phyloP scores from a whole-genome alignment of 495 filamentous ascomycete species.

The Hypoxylon perforatum region DNA sequence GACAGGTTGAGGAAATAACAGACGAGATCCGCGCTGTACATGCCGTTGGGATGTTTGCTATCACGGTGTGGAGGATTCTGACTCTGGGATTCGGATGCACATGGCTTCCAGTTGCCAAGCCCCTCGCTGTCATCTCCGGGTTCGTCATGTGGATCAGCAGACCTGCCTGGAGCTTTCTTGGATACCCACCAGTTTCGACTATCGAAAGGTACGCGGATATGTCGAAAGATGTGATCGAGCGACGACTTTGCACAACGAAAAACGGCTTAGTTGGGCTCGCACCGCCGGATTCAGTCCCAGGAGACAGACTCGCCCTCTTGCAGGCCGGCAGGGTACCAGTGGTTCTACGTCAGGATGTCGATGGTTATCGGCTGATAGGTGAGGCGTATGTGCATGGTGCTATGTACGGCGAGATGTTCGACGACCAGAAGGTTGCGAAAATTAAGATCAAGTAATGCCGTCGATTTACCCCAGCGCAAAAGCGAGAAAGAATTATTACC shows the following conservation, averaged over 20 bases:
- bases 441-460: constrained; percentile 15
- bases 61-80: constrained; percentile 16
- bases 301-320: constrained; percentile 18
- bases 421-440: constrained; percentile 8
- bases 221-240: constrained; percentile 12
- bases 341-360: constrained; percentile 13
- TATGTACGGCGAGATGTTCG: constrained; percentile 18
- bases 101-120: constrained; percentile 15
- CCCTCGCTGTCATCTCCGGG: constrained; percentile 7
- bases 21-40: constrained; percentile 17
- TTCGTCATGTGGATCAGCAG: constrained; percentile 9
- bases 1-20: constrained; percentile 14
- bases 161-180: constrained; percentile 6
- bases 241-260: constrained; percentile 13
- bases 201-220: constrained; percentile 8
- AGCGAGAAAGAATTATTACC: too few relatives aligned
- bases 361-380: constrained; percentile 13
- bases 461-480: too few relatives aligned
- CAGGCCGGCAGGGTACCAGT: constrained; percentile 17
- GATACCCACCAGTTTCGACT: constrained; percentile 10
- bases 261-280: constrained; percentile 14
- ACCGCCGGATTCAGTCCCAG: constrained; percentile 13
- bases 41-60: constrained; percentile 10
- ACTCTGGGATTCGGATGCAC: constrained; percentile 13
- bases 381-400: constrained; percentile 13